These are phyloP conservation scores for Saturnispora galanensis DNA, from an alignment of 805 yeast species.

Conservation along the genomic window DNA sequence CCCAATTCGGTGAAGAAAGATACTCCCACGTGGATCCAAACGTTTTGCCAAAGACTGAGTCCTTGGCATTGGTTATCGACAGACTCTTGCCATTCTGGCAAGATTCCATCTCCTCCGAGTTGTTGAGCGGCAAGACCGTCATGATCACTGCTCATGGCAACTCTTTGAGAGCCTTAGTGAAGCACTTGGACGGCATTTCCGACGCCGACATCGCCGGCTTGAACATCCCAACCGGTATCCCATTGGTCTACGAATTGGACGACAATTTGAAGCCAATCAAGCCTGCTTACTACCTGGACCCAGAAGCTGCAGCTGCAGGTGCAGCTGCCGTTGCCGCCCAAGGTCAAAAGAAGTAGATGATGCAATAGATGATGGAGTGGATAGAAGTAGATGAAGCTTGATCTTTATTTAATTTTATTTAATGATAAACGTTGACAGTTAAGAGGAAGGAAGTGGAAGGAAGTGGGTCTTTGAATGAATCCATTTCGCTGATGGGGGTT, in stretches of 20 bases:
- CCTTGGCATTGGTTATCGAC: constrained; percentile 88
- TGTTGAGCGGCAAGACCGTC: constrained; percentile 81
- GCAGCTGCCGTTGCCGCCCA: constrained; percentile 99
- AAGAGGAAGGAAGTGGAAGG: too few relatives aligned
- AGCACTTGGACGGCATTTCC: constrained; percentile 88
- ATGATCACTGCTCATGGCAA: constrained; percentile 96
- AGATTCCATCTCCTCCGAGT: constrained; percentile 77
- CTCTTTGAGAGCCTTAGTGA: constrained; percentile 93
- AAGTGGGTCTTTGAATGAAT: too few relatives aligned
- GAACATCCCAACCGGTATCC: constrained; percentile 98
- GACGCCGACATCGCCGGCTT: constrained; percentile 88
- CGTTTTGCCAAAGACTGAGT: constrained; percentile 89
- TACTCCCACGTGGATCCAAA: constrained; percentile 76
- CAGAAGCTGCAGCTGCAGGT: constrained; percentile 99
- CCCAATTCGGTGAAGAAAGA: constrained; percentile 80
- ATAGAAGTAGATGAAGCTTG: not conserved
- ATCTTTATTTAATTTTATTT: not conserved
- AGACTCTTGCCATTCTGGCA: constrained; percentile 97
- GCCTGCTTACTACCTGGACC: constrained; percentile 94
- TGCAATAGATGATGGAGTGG: not conserved
- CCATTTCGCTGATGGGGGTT: too few relatives aligned
- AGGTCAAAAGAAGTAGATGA: constrained; percentile 55
- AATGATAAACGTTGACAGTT: not conserved
- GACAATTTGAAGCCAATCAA: constrained; percentile 77
- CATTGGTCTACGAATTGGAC: constrained; percentile 93